Evolutionary conservation across 192 early-diverging fungal species (phyloP).

Genomic region (Coemansia nantahalensis): DNA sequence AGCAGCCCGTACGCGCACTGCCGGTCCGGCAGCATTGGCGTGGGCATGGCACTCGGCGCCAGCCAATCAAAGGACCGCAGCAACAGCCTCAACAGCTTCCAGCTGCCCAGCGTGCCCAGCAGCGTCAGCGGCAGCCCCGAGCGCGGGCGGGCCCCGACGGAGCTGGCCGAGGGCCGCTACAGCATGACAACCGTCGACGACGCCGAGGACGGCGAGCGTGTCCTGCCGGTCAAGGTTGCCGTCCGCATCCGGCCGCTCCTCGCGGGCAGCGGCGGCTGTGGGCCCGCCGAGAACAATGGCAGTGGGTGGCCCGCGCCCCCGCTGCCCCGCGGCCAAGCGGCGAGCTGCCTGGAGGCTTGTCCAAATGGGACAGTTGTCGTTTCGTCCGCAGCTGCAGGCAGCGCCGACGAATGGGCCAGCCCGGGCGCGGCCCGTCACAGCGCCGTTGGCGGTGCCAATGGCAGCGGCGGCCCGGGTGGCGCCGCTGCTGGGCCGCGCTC

Average conservation of each 20-base stretch:
- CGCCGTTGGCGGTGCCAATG: too few species aligned
- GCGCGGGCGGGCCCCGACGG: constrained; percentile 3
- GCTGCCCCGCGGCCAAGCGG: constrained; percentile 14
- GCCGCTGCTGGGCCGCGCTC: constrained; percentile 12
- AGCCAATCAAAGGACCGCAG: not conserved
- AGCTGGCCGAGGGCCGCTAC: constrained; percentile 6
- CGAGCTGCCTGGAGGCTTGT: constrained; percentile 24
- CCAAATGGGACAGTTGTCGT: constrained; percentile 18
- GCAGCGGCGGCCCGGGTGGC: not conserved
- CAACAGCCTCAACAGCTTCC: constrained; percentile 7
- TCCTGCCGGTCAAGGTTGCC: constrained; percentile 51
- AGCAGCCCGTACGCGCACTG: not conserved
- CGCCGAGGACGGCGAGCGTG: constrained; percentile 30
- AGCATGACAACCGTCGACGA: constrained; percentile 5
- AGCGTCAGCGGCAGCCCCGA: too few species aligned
- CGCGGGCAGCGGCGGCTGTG: constrained; percentile 6
- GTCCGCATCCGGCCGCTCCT: constrained; percentile 50
- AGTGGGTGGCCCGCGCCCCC: constrained; percentile 2
- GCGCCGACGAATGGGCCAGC: not conserved
- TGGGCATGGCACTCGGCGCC: constrained; percentile 3
- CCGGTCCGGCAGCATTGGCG: not conserved
- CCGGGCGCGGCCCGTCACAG: not conserved
- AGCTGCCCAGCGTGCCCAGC: too few species aligned
- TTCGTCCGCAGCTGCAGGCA: constrained; percentile 8
- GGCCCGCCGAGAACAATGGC: constrained; percentile 4